Base-by-base conservation (phyloP, 805 yeast genomes). In the Hyphopichia homilentoma region DNA sequence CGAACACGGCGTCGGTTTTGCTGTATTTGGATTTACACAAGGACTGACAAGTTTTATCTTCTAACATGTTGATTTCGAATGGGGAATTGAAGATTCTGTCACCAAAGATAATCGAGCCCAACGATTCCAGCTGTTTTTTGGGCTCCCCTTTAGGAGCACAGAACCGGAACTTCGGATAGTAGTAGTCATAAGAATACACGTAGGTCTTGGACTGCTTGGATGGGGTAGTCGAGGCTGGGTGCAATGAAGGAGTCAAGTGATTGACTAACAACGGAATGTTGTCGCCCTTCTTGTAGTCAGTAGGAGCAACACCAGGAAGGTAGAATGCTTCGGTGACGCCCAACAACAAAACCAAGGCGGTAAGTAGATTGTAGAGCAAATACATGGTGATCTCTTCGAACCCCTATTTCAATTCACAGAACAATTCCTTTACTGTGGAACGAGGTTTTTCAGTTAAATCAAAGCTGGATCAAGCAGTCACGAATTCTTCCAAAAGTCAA, bases 1-100 rank as follows among this genome's bases (percentile, higher is more conserved):
- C 84, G 52, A 90, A 89, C 4, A 70, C 68, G 3, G 85, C 73
- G 52, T 87, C 96, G 1, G 75, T 57, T 19, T 73, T 70, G 23
- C 81, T 70, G 54, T 84, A 87, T 2, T 70, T 47, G 3, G 72
- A 35, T 1, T 70, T 47, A 62, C 98, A 93, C 33, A 89, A 63
- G n/a, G 54, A 45, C 33, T 68, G 68, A 67, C 98, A 93, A 4
- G 70, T 56, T 49, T 73, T 72, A 41, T 84, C 75, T 53, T 84
- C 73, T 42, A 84, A 69, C 95, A 93, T 84, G 22, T 75, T 69
- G 40, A 93, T 64, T 32, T 81, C 76, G 50, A 85, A 87, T 5
- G 97, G 97, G 7, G 97, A 88, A 50, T 85, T 81, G 68, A 84
- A 88, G 42, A 93, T 88, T 54, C 98, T 73, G 61, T 93, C 98